phyloP scores from a whole-genome alignment of 2,329 filamentous ascomycete genomes.

The Cercospora sp. region DNA sequence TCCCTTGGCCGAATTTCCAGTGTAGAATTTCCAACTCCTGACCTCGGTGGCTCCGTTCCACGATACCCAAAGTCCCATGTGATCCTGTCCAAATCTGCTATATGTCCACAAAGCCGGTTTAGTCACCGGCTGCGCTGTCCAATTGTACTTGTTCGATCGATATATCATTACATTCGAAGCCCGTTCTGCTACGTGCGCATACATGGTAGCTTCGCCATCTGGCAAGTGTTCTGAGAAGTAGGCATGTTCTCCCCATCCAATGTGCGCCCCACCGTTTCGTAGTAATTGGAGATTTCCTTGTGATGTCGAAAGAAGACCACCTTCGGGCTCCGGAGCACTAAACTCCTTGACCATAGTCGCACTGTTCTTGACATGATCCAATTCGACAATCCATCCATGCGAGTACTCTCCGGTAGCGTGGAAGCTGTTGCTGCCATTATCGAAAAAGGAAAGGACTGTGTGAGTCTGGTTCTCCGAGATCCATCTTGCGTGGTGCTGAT shows the following conservation, averaged over 20 bases:
- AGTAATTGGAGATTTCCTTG: constrained; percentile 58
- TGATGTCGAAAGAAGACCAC: constrained; percentile 52
- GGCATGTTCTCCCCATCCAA: constrained; percentile 57
- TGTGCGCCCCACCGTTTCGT: constrained; percentile 55
- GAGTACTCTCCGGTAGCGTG: constrained; percentile 44
- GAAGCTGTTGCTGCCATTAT: constrained; percentile 55
- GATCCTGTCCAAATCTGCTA: constrained; percentile 37
- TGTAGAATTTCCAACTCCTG: constrained; percentile 54
- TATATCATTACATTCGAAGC: constrained; percentile 54
- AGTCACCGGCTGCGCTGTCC: constrained; percentile 52
- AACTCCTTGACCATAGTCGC: constrained; percentile 52
- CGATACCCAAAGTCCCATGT: constrained; percentile 53
- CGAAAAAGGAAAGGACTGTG: constrained; percentile 56
- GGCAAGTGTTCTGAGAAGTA: constrained; percentile 49
- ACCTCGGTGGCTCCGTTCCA: constrained; percentile 56
- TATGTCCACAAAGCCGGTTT: constrained; percentile 43
- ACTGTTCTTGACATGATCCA: constrained; percentile 48
- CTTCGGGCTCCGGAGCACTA: constrained; percentile 49
- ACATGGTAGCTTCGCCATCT: constrained; percentile 56
- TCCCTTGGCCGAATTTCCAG: constrained; percentile 39
- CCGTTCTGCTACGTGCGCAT: constrained; percentile 50
- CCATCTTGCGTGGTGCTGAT: constrained; percentile 57
- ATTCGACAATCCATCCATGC: constrained; percentile 50
- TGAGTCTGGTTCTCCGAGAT: constrained; percentile 49
- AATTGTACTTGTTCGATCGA: constrained; percentile 56